Base-by-base conservation (phyloP, 2,329 filamentous ascomycete genomes). In the Clonostachys rhizophaga region DNA sequence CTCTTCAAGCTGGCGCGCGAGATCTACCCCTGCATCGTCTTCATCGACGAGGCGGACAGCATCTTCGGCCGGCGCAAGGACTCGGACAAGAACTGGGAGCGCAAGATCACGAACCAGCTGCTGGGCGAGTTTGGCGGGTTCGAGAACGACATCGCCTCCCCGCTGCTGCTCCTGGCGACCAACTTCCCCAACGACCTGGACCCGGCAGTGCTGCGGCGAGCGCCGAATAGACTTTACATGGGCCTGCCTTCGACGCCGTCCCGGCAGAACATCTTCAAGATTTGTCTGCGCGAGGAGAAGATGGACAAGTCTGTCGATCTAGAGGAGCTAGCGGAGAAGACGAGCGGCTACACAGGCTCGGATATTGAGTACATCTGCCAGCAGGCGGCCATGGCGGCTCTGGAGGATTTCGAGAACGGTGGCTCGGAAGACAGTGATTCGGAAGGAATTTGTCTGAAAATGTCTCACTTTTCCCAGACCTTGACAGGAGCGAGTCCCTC, bases 141-240 rank as follows among this genome's bases (percentile, higher is more conserved):
- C 73, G 36, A 18, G 36, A 39, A 39, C 36, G 74, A 74, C 46
- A 87, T 88, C 56, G 79, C 84, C 43, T 87, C 87, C 17, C 89
- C 92, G 3, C 97, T 99, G 63, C 91, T 99, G 65, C 96, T 99
- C 91, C 91, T 97, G 0, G 92, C 94, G 30, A 97, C 91, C 10
- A 97, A 99, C 65, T 79, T 92, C 10, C 94, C 94, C 0, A 96
- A 95, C 59, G 94, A 97, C 59, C 80, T 99, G 1, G 94, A 99
- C 58, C 88, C 92, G 56, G 89, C 89, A 9, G 87, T 94, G 9
- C 75, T 94, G 42, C 78, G 89, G 14, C 78, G 88, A 10, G 69
- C 91, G 17, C 88, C 88, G 3, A 74, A 87, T 46, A 79, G 86
- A 40, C 71, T 92, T 34, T 74, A 91, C 1, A 79, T 91, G 40